A percentile compares a stretch with the other conserved stretches of the same genome.
These are phyloP conservation scores for Vanderwaltozyma polyspora DNA, from an alignment of 805 yeast genomes.

Conservation along the genomic window DNA sequence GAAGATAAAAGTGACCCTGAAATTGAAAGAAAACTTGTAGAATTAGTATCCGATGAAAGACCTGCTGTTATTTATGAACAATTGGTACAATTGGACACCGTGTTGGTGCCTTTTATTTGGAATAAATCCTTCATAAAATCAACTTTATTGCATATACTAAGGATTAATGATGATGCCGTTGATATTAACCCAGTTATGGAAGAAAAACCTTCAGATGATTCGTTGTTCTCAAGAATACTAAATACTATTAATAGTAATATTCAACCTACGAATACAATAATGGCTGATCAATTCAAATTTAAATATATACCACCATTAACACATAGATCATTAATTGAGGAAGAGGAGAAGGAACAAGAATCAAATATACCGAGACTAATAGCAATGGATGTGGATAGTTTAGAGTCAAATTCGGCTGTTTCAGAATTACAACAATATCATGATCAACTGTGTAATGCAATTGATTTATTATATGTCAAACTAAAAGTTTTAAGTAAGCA, in stretches of 20 bases:
- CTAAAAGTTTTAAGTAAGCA: conserved; percentile 30
- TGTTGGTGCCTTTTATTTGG: conserved; percentile 21
- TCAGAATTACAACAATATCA: conserved; percentile 13
- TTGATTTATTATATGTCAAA: conserved; percentile 18
- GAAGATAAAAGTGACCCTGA: not conserved
- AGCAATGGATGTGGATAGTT: conserved; percentile 2
- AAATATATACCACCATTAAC: conserved; percentile 12
- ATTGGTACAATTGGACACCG: conserved; percentile 14
- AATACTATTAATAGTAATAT: conserved; percentile 3
- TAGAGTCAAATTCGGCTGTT: conserved; percentile 4
- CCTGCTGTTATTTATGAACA: conserved; percentile 24
- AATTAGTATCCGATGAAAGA: conserved; percentile 18
- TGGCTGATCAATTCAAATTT: conserved; percentile 14
- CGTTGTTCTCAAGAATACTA: conserved; percentile 9
- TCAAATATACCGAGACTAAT: conserved; percentile 12
- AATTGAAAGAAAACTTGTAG: conserved; percentile 3
- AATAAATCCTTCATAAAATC: conserved; percentile 17
- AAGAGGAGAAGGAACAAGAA: conserved; percentile 9
- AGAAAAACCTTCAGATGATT: conserved; percentile 12
- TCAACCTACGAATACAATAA: conserved; percentile 1
- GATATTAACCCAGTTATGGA: not conserved
- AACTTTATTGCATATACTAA: conserved; percentile 17
- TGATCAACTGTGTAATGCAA: conserved; percentile 19
- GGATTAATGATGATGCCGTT: conserved; percentile 12
- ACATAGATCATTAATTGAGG: conserved; percentile 8